phyloP scores from a whole-genome alignment of 208 protist genomes.

The Crithidia brevicula region DNA sequence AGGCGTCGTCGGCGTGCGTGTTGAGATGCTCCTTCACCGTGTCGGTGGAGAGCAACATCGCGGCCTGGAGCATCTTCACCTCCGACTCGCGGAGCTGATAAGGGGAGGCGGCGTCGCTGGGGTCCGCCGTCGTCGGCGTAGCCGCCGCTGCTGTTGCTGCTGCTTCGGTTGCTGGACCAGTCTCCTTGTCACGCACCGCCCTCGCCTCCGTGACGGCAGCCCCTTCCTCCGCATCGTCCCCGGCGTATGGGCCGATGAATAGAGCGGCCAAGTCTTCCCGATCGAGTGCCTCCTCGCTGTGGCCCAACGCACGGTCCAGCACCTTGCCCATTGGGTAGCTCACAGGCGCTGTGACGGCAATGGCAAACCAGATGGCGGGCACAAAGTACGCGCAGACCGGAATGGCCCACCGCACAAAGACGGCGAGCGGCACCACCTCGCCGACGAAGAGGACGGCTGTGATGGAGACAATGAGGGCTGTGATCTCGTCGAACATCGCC shows the following conservation, averaged over 20 bases:
- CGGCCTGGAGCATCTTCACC: conserved; percentile 73
- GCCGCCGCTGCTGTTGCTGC: background rate
- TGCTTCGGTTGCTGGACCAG: background rate
- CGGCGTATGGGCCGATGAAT: conserved; percentile 45
- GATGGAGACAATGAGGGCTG: conserved; percentile 83
- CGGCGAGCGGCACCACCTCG: conserved; percentile 92
- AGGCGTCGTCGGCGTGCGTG: conserved; percentile 56
- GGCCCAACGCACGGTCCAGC: conserved; percentile 80
- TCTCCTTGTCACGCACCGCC: background rate
- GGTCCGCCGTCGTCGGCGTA: background rate
- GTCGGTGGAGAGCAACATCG: conserved; percentile 72
- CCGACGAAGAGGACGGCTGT: conserved; percentile 88
- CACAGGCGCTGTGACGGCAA: conserved; percentile 68
- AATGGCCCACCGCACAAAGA: conserved; percentile 87
- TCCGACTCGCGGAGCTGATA: conserved; percentile 63
- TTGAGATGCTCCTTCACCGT: conserved; percentile 62
- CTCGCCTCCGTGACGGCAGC: background rate
- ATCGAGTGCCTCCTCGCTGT: conserved; percentile 60
- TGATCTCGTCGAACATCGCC: conserved; percentile 58
- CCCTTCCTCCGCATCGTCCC: conserved; percentile 6
- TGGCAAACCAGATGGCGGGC: conserved; percentile 68
- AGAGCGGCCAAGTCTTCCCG: conserved; percentile 77
- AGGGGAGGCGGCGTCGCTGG: background rate
- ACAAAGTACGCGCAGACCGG: conserved; percentile 63
- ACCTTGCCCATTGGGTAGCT: conserved; percentile 82